These are phyloP conservation scores for Diaporthe sp. DNA, from an alignment of 2,329 filamentous ascomycete species.

Conservation along the genomic window DNA sequence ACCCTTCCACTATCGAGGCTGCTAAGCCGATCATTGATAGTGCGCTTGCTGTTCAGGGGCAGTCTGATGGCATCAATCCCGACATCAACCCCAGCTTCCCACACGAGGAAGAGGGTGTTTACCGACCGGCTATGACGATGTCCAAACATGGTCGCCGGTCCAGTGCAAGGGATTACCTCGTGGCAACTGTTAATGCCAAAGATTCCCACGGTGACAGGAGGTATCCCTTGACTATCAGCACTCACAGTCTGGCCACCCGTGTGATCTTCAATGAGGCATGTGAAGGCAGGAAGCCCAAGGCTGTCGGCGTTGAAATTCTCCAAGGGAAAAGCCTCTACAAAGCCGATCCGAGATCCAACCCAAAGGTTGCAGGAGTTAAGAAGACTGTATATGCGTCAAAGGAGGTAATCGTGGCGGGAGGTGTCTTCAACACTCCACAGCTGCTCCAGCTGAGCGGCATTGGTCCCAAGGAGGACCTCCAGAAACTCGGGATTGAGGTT, in stretches of 20 bases:
- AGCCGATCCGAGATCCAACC: conserved; percentile 45
- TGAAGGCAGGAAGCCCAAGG: conserved; percentile 38
- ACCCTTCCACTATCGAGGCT: conserved; percentile 56
- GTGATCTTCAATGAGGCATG: conserved; percentile 47
- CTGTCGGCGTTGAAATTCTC: conserved; percentile 47
- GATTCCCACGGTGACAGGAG: conserved; percentile 41
- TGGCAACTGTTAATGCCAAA: conserved; percentile 52
- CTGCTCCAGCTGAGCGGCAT: conserved; percentile 63
- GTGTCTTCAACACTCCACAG: conserved; percentile 61
- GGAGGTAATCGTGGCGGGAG: conserved; percentile 62
- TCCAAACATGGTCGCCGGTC: conserved; percentile 52
- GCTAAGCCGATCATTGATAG: conserved; percentile 9
- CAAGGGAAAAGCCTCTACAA: conserved; percentile 47
- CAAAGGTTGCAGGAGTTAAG: conserved; percentile 43
- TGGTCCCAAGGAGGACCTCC: conserved; percentile 50
- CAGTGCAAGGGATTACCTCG: conserved; percentile 40
- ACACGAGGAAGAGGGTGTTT: not conserved
- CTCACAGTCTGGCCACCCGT: conserved; percentile 45
- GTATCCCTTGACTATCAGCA: conserved; percentile 53
- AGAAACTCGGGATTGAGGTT: conserved; percentile 29
- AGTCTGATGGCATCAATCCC: conserved; percentile 1
- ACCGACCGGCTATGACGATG: conserved; percentile 59
- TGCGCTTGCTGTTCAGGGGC: not conserved
- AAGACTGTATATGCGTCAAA: conserved; percentile 42
- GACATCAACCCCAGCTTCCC: conserved; percentile 27